These are phyloP conservation scores for Dendrocalamus sinicus DNA, from an alignment of 176 grass and related monocot genomes.

Conservation along the genomic window DNA sequence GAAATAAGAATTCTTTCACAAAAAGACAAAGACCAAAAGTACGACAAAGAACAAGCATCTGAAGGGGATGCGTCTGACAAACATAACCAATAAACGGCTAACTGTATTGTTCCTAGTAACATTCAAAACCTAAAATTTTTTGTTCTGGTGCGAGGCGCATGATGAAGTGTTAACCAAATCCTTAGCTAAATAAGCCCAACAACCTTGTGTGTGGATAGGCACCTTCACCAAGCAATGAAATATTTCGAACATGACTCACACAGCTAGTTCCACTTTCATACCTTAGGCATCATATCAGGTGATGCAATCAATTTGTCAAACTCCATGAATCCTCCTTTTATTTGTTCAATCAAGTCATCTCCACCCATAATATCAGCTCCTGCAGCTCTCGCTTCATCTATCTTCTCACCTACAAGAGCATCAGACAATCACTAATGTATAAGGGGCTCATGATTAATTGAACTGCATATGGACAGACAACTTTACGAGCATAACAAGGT, in stretches of 20 bases:
- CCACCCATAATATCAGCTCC: constrained; percentile 92
- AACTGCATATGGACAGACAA: background rate
- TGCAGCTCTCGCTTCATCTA: constrained; percentile 91
- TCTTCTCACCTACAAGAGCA: constrained; percentile 77
- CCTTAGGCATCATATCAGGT: constrained; percentile 99
- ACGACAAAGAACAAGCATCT: background rate
- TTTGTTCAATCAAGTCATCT: constrained; percentile 91
- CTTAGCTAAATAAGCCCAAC: constrained; percentile 12
- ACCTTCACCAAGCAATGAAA: constrained; percentile 15
- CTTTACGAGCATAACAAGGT: constrained; percentile 9
- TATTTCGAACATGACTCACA: constrained; percentile 29
- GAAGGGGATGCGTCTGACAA: background rate
- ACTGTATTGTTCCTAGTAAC: constrained; percentile 14
- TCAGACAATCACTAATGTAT: constrained; percentile 9
- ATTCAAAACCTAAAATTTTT: background rate
- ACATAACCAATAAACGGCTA: background rate
- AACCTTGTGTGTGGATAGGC: constrained; percentile 4
- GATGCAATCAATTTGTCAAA: constrained; percentile 98
- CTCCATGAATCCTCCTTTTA: constrained; percentile 98
- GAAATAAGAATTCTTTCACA: background rate
- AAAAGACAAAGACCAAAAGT: background rate
- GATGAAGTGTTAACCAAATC: background rate
- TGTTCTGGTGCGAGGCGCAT: background rate
- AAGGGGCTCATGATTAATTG: background rate
- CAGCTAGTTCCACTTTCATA: constrained; percentile 43